phyloP scores from a whole-genome alignment of 2,329 filamentous ascomycete species.

The Aspergillus aculeatus region DNA sequence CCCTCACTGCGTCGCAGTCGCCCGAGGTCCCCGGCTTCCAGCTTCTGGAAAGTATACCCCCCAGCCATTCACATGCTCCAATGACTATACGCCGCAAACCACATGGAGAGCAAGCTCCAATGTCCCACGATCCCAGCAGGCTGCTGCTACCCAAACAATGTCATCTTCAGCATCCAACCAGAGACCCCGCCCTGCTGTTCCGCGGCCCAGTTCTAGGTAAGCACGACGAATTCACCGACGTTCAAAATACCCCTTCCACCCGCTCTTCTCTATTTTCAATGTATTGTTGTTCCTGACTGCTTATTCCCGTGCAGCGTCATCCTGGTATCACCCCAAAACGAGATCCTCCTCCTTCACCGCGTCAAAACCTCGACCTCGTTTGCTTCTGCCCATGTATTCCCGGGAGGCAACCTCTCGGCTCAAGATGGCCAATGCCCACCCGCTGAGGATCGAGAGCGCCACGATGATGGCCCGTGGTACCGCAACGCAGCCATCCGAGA shows the following conservation, averaged over 20 bases:
- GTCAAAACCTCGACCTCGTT: constrained; percentile 81
- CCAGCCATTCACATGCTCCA: neutral
- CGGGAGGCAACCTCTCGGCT: constrained; percentile 74
- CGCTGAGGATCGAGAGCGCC: constrained; percentile 54
- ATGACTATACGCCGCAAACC: neutral
- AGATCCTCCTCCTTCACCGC: constrained; percentile 83
- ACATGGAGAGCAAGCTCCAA: constrained; percentile 18
- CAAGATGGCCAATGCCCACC: constrained; percentile 68
- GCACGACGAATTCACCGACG: constrained; percentile 1
- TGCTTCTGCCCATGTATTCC: constrained; percentile 91
- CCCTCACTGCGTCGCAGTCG: constrained; percentile 6
- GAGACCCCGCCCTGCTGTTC: constrained; percentile 45
- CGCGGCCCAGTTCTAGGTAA: constrained; percentile 65
- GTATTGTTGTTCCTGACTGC: no score
- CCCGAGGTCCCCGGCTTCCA: constrained; percentile 10
- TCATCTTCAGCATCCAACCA: constrained; percentile 15
- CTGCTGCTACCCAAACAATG: constrained; percentile 21
- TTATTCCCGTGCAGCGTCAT: constrained; percentile 61
- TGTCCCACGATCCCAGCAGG: constrained; percentile 4
- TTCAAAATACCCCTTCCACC: no score
- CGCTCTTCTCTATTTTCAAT: no score
- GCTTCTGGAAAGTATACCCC: constrained; percentile 6
- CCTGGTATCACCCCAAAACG: constrained; percentile 79
- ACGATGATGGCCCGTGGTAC: constrained; percentile 71
- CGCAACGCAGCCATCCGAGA: constrained; percentile 83